Evolutionary conservation across 768 basidiomycete genomes (phyloP).

Genomic region (Russula griseocarnosa): DNA sequence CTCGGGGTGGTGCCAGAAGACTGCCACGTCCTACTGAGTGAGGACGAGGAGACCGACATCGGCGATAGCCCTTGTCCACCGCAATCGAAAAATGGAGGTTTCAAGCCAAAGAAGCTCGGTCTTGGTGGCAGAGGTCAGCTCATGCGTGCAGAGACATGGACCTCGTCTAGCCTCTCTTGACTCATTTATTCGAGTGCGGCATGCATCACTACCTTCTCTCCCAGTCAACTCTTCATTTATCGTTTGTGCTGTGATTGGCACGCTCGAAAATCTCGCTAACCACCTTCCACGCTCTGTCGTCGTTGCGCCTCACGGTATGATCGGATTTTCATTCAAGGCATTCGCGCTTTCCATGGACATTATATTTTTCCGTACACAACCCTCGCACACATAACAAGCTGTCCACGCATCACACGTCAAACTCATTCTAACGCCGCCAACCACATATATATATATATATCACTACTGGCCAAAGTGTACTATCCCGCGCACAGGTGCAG

Average conservation of each 20-base stretch:
- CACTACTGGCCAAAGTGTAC: constrained; percentile 19
- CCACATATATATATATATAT: constrained; percentile 18
- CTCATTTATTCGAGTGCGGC: not conserved
- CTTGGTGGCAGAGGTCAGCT: constrained; percentile 30
- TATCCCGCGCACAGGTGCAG: constrained; percentile 16
- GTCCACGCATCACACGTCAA: constrained; percentile 10
- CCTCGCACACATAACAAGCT: not conserved
- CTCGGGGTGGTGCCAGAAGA: constrained; percentile 67
- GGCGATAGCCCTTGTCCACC: constrained; percentile 89
- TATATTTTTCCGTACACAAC: constrained; percentile 2
- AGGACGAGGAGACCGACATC: constrained; percentile 73
- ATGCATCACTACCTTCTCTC: not conserved
- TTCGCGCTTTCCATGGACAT: not conserved
- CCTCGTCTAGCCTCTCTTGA: not conserved
- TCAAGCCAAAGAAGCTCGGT: constrained; percentile 55
- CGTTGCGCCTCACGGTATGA: not conserved
- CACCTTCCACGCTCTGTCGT: not conserved
- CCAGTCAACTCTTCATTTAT: not conserved
- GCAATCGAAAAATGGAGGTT: constrained; percentile 52
- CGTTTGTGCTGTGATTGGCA: not conserved
- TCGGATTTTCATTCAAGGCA: not conserved
- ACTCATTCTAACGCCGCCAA: constrained; percentile 7
- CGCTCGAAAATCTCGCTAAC: not conserved
- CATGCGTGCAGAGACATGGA: not conserved
- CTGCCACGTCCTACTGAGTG: constrained; percentile 55